These are phyloP conservation scores for Cucurbita moschata DNA, from an alignment of 306 rosid genomes.

Conservation along the genomic window DNA sequence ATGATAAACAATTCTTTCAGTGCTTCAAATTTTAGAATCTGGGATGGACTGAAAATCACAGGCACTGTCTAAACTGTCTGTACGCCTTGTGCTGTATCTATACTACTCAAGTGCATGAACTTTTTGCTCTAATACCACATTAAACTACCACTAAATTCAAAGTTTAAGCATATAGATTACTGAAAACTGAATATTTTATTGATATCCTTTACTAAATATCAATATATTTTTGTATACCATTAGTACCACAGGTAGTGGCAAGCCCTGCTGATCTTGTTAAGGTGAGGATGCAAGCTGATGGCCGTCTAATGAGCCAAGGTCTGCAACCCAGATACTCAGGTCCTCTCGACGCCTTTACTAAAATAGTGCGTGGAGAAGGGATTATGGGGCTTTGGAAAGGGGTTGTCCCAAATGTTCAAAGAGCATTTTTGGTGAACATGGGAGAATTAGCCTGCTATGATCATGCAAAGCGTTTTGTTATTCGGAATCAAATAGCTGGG, in stretches of 20 bases:
- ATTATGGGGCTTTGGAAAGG: slow-evolving; percentile 70
- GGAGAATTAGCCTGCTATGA: slow-evolving; percentile 85
- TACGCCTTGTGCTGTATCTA: no score
- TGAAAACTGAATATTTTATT: no score
- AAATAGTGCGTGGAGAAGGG: slow-evolving; percentile 57
- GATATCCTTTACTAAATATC: slow-evolving; percentile 6
- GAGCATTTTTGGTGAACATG: slow-evolving; percentile 89
- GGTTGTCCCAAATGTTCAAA: slow-evolving; percentile 67
- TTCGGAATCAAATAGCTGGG: slow-evolving; percentile 34
- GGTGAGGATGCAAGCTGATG: slow-evolving; percentile 92
- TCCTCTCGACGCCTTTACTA: slow-evolving; percentile 51
- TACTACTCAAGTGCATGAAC: no score
- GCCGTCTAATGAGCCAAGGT: slow-evolving; percentile 44
- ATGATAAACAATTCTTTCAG: not conserved
- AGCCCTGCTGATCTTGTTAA: slow-evolving; percentile 95
- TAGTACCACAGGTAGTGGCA: slow-evolving; percentile 56
- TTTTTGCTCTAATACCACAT: not conserved
- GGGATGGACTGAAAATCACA: not conserved
- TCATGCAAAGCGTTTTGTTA: slow-evolving; percentile 59
- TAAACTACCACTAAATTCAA: not conserved
- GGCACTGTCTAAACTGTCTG: not conserved
- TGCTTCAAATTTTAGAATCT: not conserved
- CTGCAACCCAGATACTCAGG: slow-evolving; percentile 60
- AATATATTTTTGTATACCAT: slow-evolving; percentile 14
- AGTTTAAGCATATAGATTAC: not conserved